Evolutionary conservation across 306 rosid species (phyloP), one percentile per base, ranked within the genome.

Genomic region (Alnus rubra): DNA sequence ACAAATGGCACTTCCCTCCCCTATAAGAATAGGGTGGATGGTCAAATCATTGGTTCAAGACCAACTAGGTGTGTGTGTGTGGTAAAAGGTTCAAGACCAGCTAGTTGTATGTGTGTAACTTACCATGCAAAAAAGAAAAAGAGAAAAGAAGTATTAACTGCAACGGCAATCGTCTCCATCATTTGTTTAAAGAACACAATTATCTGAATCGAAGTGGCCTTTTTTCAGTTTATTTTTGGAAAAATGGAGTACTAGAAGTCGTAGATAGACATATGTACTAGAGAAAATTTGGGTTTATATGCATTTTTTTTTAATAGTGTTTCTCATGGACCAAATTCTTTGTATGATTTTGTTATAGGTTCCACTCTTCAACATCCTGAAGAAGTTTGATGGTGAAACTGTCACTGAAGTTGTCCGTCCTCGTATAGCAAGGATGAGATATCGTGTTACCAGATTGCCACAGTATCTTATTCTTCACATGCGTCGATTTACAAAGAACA

Each of bases 331-430:
- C 48, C 62, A 35, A 65, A 33, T 72, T 37, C 47, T 74, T 30
- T 50, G 47, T 77, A 31, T 19, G 30, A 19, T 73, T 75, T 82
- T 65, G 44, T 84, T 65, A 54, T 77, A 95, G 99, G 99, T 95
- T 78, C 98, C 98, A 31, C 94, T 95, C 74, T 93, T 95, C 82
- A 95, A 95, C 85, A 95, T 95, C 70, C 80, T 95, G 71, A 95
- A 93, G 89, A 95, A 95, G 88, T 95, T 95, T 83, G 99, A 95
- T 49, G 98, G 99, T 37, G 96, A 93, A 88, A 91, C 92, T 47
- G 71, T 95, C 72, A 93, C 98, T 18, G 99, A 95, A 82, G 97
- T 95, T 39, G 98, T 95, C 52, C 96, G 98, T 75, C 99, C 99
- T 85, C 92, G 83, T 59, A 78, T 89, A 78, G 96, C 98, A 64